These are phyloP conservation scores for Knufia petricola DNA, from an alignment of 2,329 filamentous ascomycete genomes.

Conservation along the genomic window DNA sequence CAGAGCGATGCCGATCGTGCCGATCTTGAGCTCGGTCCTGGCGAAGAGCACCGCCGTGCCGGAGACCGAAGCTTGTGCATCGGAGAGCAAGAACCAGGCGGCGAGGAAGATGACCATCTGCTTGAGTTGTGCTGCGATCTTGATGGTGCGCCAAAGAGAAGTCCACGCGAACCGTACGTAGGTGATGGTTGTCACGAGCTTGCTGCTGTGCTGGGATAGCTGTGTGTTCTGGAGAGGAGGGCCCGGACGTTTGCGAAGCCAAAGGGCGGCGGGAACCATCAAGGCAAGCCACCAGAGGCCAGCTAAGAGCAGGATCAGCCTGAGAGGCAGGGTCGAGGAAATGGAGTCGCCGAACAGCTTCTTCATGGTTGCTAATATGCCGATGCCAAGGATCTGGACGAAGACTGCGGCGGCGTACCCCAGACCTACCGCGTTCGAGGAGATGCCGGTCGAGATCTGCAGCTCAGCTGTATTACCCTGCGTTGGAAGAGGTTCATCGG, in stretches of 20 bases:
- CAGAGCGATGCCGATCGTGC: constrained; percentile 67
- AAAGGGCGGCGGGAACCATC: constrained; percentile 70
- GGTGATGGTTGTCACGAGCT: not conserved
- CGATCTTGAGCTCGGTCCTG: constrained; percentile 78
- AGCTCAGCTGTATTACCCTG: constrained; percentile 43
- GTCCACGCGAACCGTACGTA: constrained; percentile 15
- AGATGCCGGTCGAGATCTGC: constrained; percentile 74
- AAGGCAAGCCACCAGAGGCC: constrained; percentile 84
- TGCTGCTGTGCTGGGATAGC: not conserved
- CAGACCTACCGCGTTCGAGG: constrained; percentile 77
- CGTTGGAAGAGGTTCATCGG: not conserved
- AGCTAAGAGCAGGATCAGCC: constrained; percentile 70
- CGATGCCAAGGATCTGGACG: constrained; percentile 68
- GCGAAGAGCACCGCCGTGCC: constrained; percentile 87
- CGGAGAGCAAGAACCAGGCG: constrained; percentile 85
- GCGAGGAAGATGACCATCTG: constrained; percentile 72
- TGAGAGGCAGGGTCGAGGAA: constrained; percentile 67
- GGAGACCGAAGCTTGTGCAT: constrained; percentile 82
- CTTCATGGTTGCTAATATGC: constrained; percentile 52
- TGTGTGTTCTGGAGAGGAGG: constrained; percentile 45
- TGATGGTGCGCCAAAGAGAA: constrained; percentile 43
- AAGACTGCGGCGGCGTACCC: constrained; percentile 78
- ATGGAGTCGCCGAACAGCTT: constrained; percentile 39
- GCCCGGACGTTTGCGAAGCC: constrained; percentile 72
- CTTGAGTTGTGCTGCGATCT: constrained; percentile 58